These are phyloP conservation scores for Penicillium sp. DNA, from an alignment of 2,329 filamentous ascomycete genomes.

Conservation along the genomic window DNA sequence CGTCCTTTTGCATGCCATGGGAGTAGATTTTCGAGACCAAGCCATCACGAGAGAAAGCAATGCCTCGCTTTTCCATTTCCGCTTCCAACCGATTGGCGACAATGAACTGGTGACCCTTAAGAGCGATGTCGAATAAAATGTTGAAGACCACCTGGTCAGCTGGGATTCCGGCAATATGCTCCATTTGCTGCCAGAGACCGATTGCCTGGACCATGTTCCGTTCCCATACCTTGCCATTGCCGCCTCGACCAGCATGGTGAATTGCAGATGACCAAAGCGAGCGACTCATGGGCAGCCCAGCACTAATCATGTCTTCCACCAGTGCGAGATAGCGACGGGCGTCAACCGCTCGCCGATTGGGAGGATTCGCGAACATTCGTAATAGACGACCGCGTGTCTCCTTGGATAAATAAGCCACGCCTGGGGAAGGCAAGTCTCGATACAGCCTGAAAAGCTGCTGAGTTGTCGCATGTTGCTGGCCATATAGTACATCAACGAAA, in stretches of 20 bases:
- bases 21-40: slow-evolving; percentile 78
- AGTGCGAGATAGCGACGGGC: slow-evolving; percentile 73
- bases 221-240: slow-evolving; percentile 50
- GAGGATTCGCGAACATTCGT: slow-evolving; percentile 57
- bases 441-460: slow-evolving; percentile 51
- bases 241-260: slow-evolving; percentile 68
- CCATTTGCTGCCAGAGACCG: slow-evolving; percentile 84
- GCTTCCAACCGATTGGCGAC: slow-evolving; percentile 78
- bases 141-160: slow-evolving; percentile 83
- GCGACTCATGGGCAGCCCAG: slow-evolving; percentile 61
- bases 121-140: slow-evolving; percentile 80
- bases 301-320: slow-evolving; percentile 72
- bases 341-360: slow-evolving; percentile 46
- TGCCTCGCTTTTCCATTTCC: slow-evolving; percentile 67
- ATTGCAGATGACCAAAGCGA: slow-evolving; percentile 81
- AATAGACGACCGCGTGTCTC: slow-evolving; percentile 58
- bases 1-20: slow-evolving; percentile 68
- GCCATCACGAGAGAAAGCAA: slow-evolving; percentile 70
- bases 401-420: slow-evolving; percentile 47
- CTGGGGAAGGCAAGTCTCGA: slow-evolving; percentile 48
- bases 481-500: slow-evolving; percentile 40
- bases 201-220: slow-evolving; percentile 63
- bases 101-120: slow-evolving; percentile 75
- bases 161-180: slow-evolving; percentile 58
- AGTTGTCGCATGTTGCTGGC: slow-evolving; percentile 41